These are phyloP conservation scores for Ilex aquifolium DNA, from an alignment of 257 asterid genomes.

Conservation along the genomic window DNA sequence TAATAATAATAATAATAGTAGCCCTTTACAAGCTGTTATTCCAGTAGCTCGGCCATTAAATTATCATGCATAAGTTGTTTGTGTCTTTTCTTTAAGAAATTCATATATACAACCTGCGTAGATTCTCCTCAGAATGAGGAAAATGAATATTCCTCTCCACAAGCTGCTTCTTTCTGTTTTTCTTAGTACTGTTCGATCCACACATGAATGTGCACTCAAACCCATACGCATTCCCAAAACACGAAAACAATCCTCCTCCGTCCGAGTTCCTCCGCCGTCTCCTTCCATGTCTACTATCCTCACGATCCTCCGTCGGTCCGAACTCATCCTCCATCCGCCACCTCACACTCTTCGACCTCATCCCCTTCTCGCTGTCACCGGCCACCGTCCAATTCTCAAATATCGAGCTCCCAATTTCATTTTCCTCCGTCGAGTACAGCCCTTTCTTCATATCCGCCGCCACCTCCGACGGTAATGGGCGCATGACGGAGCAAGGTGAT, in stretches of 20 bases:
- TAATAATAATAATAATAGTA: too few species aligned
- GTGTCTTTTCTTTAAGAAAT: too few species aligned
- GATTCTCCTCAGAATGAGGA: conserved; percentile 14
- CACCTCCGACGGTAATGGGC: conserved; percentile 58
- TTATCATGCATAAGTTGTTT: too few species aligned
- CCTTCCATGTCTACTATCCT: neutral
- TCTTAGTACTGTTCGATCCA: conserved; percentile 28
- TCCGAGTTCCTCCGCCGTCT: conserved; percentile 18
- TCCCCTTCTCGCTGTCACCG: conserved; percentile 11
- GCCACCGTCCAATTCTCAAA: conserved; percentile 64
- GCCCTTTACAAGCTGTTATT: too few species aligned
- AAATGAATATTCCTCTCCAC: conserved; percentile 20
- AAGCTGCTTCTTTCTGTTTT: conserved; percentile 11
- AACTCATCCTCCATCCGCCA: conserved; percentile 27
- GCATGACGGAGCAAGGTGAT: conserved; percentile 36
- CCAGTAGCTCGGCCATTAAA: too few species aligned
- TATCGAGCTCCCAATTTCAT: conserved; percentile 52
- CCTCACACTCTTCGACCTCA: conserved; percentile 9
- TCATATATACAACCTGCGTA: conserved; percentile 17
- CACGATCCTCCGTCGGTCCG: conserved; percentile 8
- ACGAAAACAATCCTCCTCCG: conserved; percentile 47
- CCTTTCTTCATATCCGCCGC: conserved; percentile 43
- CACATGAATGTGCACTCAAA: conserved; percentile 51
- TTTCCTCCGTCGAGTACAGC: conserved; percentile 26
- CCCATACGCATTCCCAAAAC: conserved; percentile 52